phyloP scores from a whole-genome alignment of 2,329 filamentous ascomycete species.

The Trichoderma brevicompactum region DNA sequence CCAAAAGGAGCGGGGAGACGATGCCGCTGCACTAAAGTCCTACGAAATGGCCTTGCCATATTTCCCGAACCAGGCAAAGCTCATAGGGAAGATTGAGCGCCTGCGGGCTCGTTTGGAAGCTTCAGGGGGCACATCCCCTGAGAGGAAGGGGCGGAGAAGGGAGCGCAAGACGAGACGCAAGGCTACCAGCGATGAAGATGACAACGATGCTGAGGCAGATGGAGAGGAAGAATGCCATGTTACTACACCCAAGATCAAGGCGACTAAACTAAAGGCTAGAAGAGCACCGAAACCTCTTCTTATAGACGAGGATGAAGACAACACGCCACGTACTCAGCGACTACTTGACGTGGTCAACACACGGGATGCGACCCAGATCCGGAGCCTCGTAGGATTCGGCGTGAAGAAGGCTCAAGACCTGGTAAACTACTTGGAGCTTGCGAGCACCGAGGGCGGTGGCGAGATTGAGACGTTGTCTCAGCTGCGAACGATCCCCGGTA shows the following conservation, averaged over 20 bases:
- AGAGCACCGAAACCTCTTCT: constrained; percentile 34
- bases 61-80: constrained; percentile 84
- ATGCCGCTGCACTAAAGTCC: constrained; percentile 77
- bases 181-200: constrained; percentile 32
- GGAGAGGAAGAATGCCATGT: constrained; percentile 38
- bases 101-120: constrained; percentile 58
- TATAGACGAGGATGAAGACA: constrained; percentile 46
- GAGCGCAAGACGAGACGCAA: constrained; percentile 29
- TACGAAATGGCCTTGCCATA: constrained; percentile 83
- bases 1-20: constrained; percentile 81
- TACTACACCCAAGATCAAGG: constrained; percentile 36
- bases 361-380: constrained; percentile 67
- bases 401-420: constrained; percentile 70
- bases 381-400: constrained; percentile 70
- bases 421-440: constrained; percentile 58
- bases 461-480: constrained; percentile 55
- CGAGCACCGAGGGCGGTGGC: constrained; percentile 46
- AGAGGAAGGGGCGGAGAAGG: constrained; percentile 33
- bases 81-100: constrained; percentile 70
- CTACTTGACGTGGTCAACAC: constrained; percentile 76
- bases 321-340: constrained; percentile 61
- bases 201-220: constrained; percentile 34
- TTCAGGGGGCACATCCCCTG: constrained; percentile 30
- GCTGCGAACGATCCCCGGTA: constrained; percentile 58
- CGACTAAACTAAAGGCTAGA: constrained; percentile 42